These are phyloP conservation scores for Dendrobium chrysotoxum DNA, from an alignment of 106 monocot genomes.

Conservation along the genomic window DNA sequence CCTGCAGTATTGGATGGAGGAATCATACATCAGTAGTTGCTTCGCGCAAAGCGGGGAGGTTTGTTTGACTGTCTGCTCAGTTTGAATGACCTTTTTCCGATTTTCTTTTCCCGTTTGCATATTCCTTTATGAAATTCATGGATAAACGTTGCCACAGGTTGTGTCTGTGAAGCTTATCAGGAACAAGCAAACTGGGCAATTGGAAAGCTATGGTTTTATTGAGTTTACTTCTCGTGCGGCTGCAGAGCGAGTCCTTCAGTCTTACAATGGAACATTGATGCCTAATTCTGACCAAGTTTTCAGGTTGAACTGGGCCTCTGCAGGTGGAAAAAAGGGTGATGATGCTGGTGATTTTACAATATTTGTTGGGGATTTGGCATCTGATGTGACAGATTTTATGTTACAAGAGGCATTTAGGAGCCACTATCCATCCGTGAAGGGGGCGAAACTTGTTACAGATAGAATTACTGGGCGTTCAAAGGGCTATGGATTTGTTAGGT, in stretches of 20 bases:
- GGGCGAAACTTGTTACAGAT: slow-evolving; percentile 80
- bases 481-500: slow-evolving; percentile 86
- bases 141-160: slow-evolving; percentile 21
- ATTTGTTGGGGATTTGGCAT: slow-evolving; percentile 85
- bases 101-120: neutral
- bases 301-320: slow-evolving; percentile 67
- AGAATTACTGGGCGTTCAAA: slow-evolving; percentile 76
- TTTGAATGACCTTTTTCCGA: neutral
- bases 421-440: slow-evolving; percentile 59
- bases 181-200: slow-evolving; percentile 61
- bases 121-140: neutral
- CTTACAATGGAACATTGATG: slow-evolving; percentile 71
- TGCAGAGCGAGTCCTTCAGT: slow-evolving; percentile 58
- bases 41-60: slow-evolving; percentile 59
- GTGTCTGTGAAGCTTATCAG: slow-evolving; percentile 57
- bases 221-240: slow-evolving; percentile 50
- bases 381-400: slow-evolving; percentile 76
- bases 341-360: slow-evolving; percentile 60
- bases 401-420: slow-evolving; percentile 63
- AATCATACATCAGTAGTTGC: slow-evolving; percentile 48
- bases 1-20: slow-evolving; percentile 89
- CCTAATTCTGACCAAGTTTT: slow-evolving; percentile 57
- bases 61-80: neutral
- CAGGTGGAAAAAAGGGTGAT: slow-evolving; percentile 40
- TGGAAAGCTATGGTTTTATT: slow-evolving; percentile 81